Conservation (phyloP, 2,329 filamentous ascomycete species). For the Pochonia chlamydosporia region DNA sequence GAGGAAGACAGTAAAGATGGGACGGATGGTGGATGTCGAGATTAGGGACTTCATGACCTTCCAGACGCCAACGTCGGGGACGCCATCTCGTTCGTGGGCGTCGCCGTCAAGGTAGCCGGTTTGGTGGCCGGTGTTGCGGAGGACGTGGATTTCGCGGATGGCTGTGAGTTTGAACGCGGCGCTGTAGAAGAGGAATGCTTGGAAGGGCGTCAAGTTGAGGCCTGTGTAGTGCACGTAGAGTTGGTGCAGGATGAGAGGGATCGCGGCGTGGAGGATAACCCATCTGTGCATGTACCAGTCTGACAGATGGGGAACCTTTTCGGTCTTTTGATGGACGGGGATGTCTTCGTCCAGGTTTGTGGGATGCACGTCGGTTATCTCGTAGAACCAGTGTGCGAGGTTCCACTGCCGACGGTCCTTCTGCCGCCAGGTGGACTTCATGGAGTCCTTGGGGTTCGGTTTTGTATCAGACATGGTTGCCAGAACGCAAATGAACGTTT, state of each 20-base stretch:
- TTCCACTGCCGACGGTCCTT: constrained; percentile 12
- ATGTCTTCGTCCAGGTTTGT: constrained; percentile 8
- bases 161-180: constrained; percentile 23
- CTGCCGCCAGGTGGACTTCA: constrained; percentile 15
- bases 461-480: neutral
- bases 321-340: constrained; percentile 26
- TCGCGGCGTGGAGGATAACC: constrained; percentile 23
- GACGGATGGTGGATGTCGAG: constrained; percentile 16
- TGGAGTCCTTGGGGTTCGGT: constrained; percentile 14
- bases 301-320: constrained; percentile 23
- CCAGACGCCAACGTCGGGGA: constrained; percentile 24
- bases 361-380: constrained; percentile 11
- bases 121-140: constrained; percentile 22
- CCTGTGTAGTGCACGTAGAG: constrained; percentile 9
- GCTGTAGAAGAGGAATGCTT: constrained; percentile 20
- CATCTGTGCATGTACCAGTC: constrained; percentile 23
- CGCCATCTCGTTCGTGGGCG: constrained; percentile 25
- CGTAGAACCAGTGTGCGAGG: constrained; percentile 13
- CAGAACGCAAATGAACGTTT: no score
- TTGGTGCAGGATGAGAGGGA: constrained; percentile 19
- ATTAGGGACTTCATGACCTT: constrained; percentile 12
- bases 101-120: constrained; percentile 20
- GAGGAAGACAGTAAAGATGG: constrained; percentile 17
- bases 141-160: constrained; percentile 23
- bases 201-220: constrained; percentile 6